phyloP scores from a whole-genome alignment of 2,329 filamentous ascomycete species.

The Rhinocladiella mackenziei region DNA sequence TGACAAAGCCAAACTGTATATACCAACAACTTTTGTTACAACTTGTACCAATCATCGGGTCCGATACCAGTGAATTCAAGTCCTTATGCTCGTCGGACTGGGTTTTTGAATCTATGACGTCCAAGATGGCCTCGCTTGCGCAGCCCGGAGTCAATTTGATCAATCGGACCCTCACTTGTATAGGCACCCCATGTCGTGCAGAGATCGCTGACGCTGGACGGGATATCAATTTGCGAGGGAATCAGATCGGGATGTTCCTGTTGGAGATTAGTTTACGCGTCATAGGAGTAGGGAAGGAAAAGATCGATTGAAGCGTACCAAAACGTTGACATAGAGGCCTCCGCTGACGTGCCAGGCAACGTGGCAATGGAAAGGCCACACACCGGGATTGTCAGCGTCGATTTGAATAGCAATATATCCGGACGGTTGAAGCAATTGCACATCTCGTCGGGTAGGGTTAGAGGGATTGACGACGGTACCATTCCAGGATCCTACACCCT shows the following conservation, averaged over 20 bases:
- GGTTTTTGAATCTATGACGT: background rate
- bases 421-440: conserved; percentile 34
- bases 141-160: conserved; percentile 30
- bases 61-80: background rate
- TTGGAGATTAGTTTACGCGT: background rate
- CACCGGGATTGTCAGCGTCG: conserved; percentile 43
- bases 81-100: background rate
- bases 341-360: conserved; percentile 33
- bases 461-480: conserved; percentile 20
- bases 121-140: background rate
- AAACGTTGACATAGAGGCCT: conserved; percentile 26
- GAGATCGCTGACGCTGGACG: conserved; percentile 17
- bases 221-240: conserved; percentile 10
- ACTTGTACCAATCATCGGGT: background rate
- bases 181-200: conserved; percentile 25
- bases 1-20: too few species aligned
- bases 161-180: conserved; percentile 15
- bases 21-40: background rate
- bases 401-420: conserved; percentile 41
- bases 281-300: background rate
- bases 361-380: conserved; percentile 44
- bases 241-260: conserved; percentile 19
- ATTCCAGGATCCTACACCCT: conserved; percentile 20
- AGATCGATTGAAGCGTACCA: conserved; percentile 12
- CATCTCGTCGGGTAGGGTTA: conserved; percentile 41